phyloP scores from a whole-genome alignment of 805 yeast genomes.

The Limtongozyma cylindracea region DNA sequence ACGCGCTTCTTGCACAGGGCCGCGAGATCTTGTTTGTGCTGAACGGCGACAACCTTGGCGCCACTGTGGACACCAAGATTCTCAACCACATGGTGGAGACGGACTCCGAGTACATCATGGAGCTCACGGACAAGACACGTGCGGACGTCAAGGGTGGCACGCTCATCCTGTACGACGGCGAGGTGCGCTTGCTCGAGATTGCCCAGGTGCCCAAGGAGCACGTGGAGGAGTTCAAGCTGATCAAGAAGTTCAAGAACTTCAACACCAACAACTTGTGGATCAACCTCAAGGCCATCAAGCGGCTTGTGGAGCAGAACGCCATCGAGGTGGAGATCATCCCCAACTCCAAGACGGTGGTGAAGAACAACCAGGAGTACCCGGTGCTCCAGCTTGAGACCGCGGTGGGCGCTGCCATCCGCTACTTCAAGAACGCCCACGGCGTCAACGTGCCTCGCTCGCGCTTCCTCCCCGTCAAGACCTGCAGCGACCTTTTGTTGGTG shows the following conservation, averaged over 20 bases:
- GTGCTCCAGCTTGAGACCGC: conserved; percentile 96
- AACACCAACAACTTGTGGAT: conserved; percentile 98
- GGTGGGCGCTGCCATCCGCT: conserved; percentile 96
- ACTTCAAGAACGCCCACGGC: conserved; percentile 88
- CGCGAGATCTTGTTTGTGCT: conserved; percentile 89
- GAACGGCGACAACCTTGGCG: conserved; percentile 96
- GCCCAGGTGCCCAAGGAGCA: conserved; percentile 98
- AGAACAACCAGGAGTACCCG: conserved; percentile 54
- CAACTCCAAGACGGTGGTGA: conserved; percentile 61
- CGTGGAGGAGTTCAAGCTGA: conserved; percentile 91
- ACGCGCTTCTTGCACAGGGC: conserved; percentile 72
- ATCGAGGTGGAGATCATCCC: conserved; percentile 90
- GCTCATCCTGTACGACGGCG: conserved; percentile 84
- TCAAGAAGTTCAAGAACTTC: conserved; percentile 94
- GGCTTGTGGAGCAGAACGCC: conserved; percentile 62
- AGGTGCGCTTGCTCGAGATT: conserved; percentile 82
- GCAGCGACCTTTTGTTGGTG: conserved; percentile 81
- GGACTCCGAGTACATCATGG: conserved; percentile 90
- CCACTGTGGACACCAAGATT: conserved; percentile 83
- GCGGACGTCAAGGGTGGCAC: conserved; percentile 99
- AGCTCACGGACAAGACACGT: conserved; percentile 93
- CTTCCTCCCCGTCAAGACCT: conserved; percentile 94
- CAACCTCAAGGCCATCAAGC: conserved; percentile 80
- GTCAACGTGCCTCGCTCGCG: conserved; percentile 96
- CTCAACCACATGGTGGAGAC: conserved; percentile 83